Base-by-base conservation (phyloP, 1,284 basidiomycete species). In the Rhodotorula mucilaginosa region DNA sequence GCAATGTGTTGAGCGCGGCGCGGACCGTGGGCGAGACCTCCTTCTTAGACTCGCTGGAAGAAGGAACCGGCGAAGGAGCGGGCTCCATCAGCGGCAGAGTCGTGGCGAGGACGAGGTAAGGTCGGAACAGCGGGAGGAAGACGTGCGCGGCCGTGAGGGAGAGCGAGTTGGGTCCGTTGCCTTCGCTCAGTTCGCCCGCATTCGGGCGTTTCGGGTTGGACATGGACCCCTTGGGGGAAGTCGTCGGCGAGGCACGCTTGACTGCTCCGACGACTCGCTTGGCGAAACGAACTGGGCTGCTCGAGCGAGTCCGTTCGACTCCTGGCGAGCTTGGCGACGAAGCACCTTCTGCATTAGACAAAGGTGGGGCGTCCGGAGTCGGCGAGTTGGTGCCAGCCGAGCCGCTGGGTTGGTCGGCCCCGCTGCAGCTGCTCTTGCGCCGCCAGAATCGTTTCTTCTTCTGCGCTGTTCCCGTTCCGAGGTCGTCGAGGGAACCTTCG, bases 71-170 rank as follows among this genome's bases (percentile, higher is more conserved):
- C n/a, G n/a, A 5, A 34, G 34, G 34, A 34, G 34, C 4, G 6
- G 47, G 29, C 2, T 15, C 29, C 23, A 61, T 29, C 39, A 72
- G 51, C 4, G 71, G 71, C 2, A 65, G 61, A 18, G 57, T 44
- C 46, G 67, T 66, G 44, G 73, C 59, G 61, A 76, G 65, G 15
- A 61, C 46, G 49, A 76, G 71, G 67, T 71, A 75, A 0, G 75
- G 75, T 5, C 58, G 63, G 65, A 76, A 76, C 18, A 76, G 60
- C 0, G 75, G 75, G 12, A 75, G 68, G 64, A 76, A 75, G n/a
- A 56, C 61, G 18, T 65, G 52, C 29, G 68, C 64, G 21, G 67
- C 46, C 5, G 67, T 58, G 34, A 73, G 62, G 7, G 65, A 58
- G 46, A 72, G 67, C 6, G 65, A 48, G n/a, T 64, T 58, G 29